Evolutionary conservation across 768 basidiomycete genomes (phyloP).

Genomic region (Atractiella rhizophila): DNA sequence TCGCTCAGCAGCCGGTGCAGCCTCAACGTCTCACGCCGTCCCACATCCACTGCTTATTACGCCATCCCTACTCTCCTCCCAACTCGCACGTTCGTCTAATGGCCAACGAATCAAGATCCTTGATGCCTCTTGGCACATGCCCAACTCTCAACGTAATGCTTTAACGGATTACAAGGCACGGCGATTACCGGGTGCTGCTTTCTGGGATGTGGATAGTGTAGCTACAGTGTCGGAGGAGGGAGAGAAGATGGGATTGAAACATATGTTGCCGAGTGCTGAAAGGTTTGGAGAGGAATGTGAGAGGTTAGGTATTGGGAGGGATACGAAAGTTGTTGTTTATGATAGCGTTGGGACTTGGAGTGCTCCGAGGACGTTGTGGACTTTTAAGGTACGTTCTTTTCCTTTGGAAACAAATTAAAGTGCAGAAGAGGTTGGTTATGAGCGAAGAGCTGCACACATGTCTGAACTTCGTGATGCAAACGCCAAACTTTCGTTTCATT

Average conservation of each 20-base stretch:
- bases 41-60: too few species aligned
- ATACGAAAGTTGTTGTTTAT: slow-evolving; percentile 67
- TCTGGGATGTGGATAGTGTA: slow-evolving; percentile 56
- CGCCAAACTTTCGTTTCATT: not conserved
- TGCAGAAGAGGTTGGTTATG: too few species aligned
- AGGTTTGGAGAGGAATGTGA: slow-evolving; percentile 39
- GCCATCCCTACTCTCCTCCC: too few species aligned
- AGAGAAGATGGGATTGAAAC: slow-evolving; percentile 52
- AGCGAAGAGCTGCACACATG: too few species aligned
- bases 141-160: slow-evolving; percentile 46
- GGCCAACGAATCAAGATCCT: too few species aligned
- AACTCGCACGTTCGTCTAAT: too few species aligned
- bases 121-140: slow-evolving; percentile 89
- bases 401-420: too few species aligned
- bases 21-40: too few species aligned
- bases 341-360: slow-evolving; percentile 79
- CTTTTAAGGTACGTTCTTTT: slow-evolving; percentile 35
- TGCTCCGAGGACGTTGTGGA: slow-evolving; percentile 73
- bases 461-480: not conserved
- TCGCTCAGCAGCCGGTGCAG: too few species aligned
- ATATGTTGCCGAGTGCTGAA: slow-evolving; percentile 65
- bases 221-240: slow-evolving; percentile 14
- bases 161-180: slow-evolving; percentile 40
- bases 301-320: slow-evolving; percentile 44
- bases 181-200: slow-evolving; percentile 45